Evolutionary conservation across 148 eudicot genomes (phyloP).

Genomic region (Rhododendron griersonianum): DNA sequence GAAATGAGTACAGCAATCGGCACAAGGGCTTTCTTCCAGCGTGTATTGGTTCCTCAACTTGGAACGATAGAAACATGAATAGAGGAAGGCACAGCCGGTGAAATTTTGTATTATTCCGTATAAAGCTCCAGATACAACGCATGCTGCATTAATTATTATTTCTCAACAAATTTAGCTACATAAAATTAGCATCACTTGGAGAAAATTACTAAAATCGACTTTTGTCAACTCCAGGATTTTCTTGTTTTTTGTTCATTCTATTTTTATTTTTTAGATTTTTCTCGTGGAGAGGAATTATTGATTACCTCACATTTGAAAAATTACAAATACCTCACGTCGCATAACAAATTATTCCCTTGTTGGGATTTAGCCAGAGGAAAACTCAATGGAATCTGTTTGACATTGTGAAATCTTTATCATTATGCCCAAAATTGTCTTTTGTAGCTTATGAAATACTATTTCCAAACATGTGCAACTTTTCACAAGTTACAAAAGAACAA

Average conservation of each 20-base stretch:
- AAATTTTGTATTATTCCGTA: not conserved
- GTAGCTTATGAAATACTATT: too few species aligned
- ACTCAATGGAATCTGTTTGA: too few species aligned
- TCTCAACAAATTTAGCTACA: not conserved
- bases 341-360: too few species aligned
- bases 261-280: too few species aligned
- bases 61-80: constrained; percentile 28
- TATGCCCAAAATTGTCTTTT: too few species aligned
- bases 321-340: too few species aligned
- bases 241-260: not conserved
- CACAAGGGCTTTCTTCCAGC: constrained; percentile 28
- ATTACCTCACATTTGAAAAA: too few species aligned
- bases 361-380: too few species aligned
- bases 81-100: constrained; percentile 1
- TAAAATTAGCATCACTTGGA: not conserved
- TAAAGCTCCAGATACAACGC: not conserved
- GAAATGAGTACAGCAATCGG: constrained; percentile 37
- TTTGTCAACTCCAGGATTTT: not conserved
- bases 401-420: too few species aligned
- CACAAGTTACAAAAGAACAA: too few species aligned
- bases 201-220: too few species aligned
- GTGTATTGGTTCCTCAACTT: constrained; percentile 34
- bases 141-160: constrained; percentile 2
- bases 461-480: too few species aligned
- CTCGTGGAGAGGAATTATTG: not conserved